Conservation (phyloP, 148 eudicot species). For the Arbutus unedo region DNA sequence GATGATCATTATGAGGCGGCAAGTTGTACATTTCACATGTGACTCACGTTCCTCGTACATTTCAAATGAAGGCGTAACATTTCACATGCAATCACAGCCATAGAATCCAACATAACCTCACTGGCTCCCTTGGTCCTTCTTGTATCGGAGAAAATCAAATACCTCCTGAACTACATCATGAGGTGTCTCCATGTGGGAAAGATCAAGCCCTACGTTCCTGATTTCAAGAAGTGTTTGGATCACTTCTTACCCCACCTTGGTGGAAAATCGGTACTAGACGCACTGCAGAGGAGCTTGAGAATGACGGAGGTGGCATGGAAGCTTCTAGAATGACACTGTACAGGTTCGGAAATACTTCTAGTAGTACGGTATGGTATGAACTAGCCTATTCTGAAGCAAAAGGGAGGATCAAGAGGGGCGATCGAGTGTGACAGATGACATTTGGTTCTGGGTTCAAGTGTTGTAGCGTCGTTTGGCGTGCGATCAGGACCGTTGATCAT, state of each 20-base stretch:
- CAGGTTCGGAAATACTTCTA: slow-evolving; percentile 23
- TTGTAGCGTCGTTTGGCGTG: slow-evolving; percentile 24
- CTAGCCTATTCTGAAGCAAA: slow-evolving; percentile 25
- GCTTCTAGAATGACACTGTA: slow-evolving; percentile 28
- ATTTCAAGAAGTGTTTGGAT: slow-evolving; percentile 17
- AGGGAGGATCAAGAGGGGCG: slow-evolving; percentile 21
- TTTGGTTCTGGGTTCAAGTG: slow-evolving; percentile 28
- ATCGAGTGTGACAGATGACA: slow-evolving; percentile 28
- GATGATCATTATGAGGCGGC: too few species aligned
- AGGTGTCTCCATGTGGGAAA: not conserved
- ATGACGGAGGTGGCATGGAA: slow-evolving; percentile 19
- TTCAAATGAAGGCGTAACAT: too few species aligned
- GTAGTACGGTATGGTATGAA: slow-evolving; percentile 24
- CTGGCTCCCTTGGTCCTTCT: slow-evolving; percentile 31
- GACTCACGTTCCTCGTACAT: too few species aligned
- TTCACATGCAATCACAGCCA: slow-evolving; percentile 28
- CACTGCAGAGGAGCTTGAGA: slow-evolving; percentile 20
- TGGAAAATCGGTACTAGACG: slow-evolving; percentile 25
- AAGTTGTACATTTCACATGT: too few species aligned
- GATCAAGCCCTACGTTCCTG: slow-evolving; percentile 15
- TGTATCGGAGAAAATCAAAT: slow-evolving; percentile 22
- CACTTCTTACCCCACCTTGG: slow-evolving; percentile 31
- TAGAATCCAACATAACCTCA: slow-evolving; percentile 23
- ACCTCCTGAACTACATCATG: not conserved
- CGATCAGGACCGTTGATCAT: slow-evolving; percentile 6